Conservation (phyloP, 208 protist genomes). For the Herpetomonas samuelpessoai region DNA sequence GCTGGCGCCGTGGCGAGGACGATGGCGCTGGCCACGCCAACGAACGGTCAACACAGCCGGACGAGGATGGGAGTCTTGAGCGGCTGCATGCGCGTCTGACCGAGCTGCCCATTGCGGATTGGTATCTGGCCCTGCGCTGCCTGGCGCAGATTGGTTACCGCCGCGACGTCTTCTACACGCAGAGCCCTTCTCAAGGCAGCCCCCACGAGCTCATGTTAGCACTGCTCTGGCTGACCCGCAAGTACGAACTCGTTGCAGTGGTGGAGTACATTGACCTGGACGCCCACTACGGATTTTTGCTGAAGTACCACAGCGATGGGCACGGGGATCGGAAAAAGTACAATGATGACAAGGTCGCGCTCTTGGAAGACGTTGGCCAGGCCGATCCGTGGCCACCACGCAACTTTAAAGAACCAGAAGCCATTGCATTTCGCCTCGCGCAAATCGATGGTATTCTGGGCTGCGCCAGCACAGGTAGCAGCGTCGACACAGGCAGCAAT, state of each 20-base stretch:
- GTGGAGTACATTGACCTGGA: constrained; percentile 70
- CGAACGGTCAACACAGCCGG: too few relatives aligned
- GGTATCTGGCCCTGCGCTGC: constrained; percentile 49
- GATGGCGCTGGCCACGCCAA: not conserved
- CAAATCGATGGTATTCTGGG: not conserved
- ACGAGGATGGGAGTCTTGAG: not conserved
- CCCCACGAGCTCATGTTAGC: constrained; percentile 66
- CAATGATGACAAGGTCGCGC: not conserved
- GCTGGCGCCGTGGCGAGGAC: not conserved
- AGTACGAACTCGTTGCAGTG: constrained; percentile 55
- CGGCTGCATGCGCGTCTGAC: not conserved
- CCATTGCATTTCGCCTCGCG: not conserved
- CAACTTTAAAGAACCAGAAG: not conserved
- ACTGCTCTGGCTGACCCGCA: constrained; percentile 74
- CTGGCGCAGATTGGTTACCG: constrained; percentile 60
- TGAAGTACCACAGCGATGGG: constrained; percentile 17
- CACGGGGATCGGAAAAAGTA: not conserved
- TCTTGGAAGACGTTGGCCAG: not conserved
- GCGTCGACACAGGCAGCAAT: not conserved
- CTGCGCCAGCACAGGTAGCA: not conserved
- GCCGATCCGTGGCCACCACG: not conserved
- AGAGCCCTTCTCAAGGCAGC: constrained; percentile 41
- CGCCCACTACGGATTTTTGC: constrained; percentile 47
- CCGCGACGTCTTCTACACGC: constrained; percentile 60
- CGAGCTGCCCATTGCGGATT: constrained; percentile 23